phyloP scores from a whole-genome alignment of 2,329 filamentous ascomycete genomes.

The Aotearoamyces nothofagi region DNA sequence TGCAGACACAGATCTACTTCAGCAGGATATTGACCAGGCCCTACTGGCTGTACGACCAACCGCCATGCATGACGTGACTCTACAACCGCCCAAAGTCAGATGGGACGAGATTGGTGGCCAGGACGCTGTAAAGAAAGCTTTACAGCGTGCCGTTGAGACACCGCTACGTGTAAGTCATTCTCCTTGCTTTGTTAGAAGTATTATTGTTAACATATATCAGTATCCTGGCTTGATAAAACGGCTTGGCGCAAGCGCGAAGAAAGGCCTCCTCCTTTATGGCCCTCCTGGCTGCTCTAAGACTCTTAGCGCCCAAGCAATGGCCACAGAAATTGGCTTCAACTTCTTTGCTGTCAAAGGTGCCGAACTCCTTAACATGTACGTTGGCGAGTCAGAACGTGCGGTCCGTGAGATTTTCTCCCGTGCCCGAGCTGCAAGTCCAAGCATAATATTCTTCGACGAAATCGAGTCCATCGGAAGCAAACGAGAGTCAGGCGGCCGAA shows the following conservation, averaged over 20 bases:
- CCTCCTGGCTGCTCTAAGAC: constrained; percentile 94
- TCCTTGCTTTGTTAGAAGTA: background rate
- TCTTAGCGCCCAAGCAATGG: constrained; percentile 77
- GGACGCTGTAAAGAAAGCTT: constrained; percentile 50
- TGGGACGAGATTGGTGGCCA: constrained; percentile 88
- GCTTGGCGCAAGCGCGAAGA: constrained; percentile 45
- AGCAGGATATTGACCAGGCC: constrained; percentile 47
- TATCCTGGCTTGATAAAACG: constrained; percentile 32
- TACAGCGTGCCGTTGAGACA: constrained; percentile 27
- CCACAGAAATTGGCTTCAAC: constrained; percentile 80
- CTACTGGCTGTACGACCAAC: constrained; percentile 59
- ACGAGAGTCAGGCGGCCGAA: constrained; percentile 29
- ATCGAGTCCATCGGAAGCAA: constrained; percentile 63
- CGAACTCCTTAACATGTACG: constrained; percentile 91
- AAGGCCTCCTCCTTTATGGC: constrained; percentile 78
- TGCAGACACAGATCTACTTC: constrained; percentile 9
- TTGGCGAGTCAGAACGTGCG: constrained; percentile 81
- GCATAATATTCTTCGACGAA: constrained; percentile 95
- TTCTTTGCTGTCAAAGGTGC: constrained; percentile 91
- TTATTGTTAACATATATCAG: constrained; percentile 14
- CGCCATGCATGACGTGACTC: constrained; percentile 77
- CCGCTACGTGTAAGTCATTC: constrained; percentile 13
- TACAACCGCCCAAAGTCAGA: constrained; percentile 72
- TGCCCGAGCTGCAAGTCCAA: constrained; percentile 71
- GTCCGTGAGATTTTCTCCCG: constrained; percentile 76